A percentile compares a stretch with the other conserved stretches of the same genome.
These are phyloP conservation scores for Neurospora sp. DNA, from an alignment of 2,329 filamentous ascomycete species.

Conservation along the genomic window DNA sequence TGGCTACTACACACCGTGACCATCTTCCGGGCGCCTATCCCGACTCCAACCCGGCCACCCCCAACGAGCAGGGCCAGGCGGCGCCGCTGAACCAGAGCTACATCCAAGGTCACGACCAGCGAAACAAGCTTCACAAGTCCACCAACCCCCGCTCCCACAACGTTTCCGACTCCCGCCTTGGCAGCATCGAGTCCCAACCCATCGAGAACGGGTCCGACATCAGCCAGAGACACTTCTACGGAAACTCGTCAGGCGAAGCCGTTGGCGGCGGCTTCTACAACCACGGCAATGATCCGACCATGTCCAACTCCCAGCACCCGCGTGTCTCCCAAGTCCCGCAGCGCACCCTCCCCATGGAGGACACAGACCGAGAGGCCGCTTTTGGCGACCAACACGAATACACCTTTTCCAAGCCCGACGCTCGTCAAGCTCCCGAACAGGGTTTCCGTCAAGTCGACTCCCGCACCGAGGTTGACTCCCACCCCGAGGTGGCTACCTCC, in stretches of 20 bases:
- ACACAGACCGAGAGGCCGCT: neutral
- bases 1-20: neutral
- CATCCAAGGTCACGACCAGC: slow-evolving; percentile 5
- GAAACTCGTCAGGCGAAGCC: slow-evolving; percentile 3
- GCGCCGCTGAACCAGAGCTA: slow-evolving; percentile 1
- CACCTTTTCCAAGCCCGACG: neutral
- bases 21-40: slow-evolving; percentile 4
- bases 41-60: neutral
- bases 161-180: slow-evolving; percentile 12
- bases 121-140: slow-evolving; percentile 13
- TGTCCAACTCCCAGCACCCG: neutral
- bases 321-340: neutral
- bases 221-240: neutral
- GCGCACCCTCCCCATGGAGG: neutral
- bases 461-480: neutral
- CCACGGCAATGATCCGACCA: slow-evolving; percentile 1
- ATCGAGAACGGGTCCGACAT: neutral
- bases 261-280: slow-evolving; percentile 10
- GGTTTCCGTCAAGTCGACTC: neutral
- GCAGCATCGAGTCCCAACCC: slow-evolving; percentile 2
- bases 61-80: slow-evolving; percentile 2
- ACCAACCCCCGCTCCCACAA: slow-evolving; percentile 11
- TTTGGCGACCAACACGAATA: neutral
- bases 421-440: neutral
- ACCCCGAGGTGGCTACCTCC: neutral